These are phyloP conservation scores for Groenewaldozyma sp. DNA, from an alignment of 1,139 yeast genomes.

Conservation along the genomic window DNA sequence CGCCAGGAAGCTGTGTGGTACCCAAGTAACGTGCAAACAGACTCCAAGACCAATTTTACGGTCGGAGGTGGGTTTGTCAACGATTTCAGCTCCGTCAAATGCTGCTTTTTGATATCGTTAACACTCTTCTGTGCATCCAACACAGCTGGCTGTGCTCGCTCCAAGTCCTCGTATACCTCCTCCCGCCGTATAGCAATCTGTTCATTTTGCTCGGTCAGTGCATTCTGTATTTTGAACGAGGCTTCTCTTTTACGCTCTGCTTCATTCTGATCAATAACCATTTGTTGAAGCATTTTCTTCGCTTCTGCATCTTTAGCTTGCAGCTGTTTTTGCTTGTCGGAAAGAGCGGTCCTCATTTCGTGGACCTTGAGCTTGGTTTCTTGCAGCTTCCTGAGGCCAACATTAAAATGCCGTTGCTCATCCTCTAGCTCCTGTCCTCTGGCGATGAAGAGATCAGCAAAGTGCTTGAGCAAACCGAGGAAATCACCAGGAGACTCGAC, in stretches of 20 bases:
- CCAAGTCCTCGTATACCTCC: slow-evolving; percentile 54
- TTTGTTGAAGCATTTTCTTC: slow-evolving; percentile 55
- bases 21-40: slow-evolving; percentile 77
- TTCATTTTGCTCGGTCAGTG: slow-evolving; percentile 57
- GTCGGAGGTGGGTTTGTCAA: slow-evolving; percentile 89
- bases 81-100: slow-evolving; percentile 78
- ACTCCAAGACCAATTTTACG: slow-evolving; percentile 76
- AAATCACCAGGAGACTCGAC: slow-evolving; percentile 48
- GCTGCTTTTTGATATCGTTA: slow-evolving; percentile 84
- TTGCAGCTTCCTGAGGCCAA: slow-evolving; percentile 64
- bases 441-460: slow-evolving; percentile 35
- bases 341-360: slow-evolving; percentile 45
- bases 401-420: slow-evolving; percentile 60
- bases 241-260: slow-evolving; percentile 88
- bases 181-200: slow-evolving; percentile 49
- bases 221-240: slow-evolving; percentile 65
- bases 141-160: slow-evolving; percentile 75
- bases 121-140: slow-evolving; percentile 80
- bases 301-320: slow-evolving; percentile 59
- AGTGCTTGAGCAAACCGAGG: slow-evolving; percentile 43
- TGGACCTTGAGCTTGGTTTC: slow-evolving; percentile 73
- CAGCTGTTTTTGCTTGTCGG: slow-evolving; percentile 45
- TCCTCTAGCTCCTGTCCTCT: slow-evolving; percentile 49
- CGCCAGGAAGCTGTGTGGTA: slow-evolving; percentile 65
- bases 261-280: slow-evolving; percentile 85